phyloP scores from a whole-genome alignment of 805 yeast genomes.

The Lipomyces chichibuensis region DNA sequence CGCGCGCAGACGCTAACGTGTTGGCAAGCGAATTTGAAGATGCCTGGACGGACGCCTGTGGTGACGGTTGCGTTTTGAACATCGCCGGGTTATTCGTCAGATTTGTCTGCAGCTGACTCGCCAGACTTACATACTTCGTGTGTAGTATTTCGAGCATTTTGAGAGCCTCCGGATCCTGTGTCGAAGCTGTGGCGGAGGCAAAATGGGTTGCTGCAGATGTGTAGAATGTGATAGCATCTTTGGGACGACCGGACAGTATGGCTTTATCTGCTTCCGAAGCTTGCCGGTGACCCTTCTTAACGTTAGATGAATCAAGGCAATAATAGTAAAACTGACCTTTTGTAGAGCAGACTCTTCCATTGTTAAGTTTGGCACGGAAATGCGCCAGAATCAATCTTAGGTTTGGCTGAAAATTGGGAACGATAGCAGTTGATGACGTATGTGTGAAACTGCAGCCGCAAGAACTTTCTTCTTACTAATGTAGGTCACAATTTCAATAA shows the following conservation, averaged over 20 bases:
- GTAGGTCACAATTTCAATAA: not conserved
- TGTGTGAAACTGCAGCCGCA: not conserved
- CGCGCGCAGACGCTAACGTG: constrained; percentile 40
- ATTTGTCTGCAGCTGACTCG: constrained; percentile 23
- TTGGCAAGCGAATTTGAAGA: constrained; percentile 14
- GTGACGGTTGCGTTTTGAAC: constrained; percentile 12
- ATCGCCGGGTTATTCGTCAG: constrained; percentile 23
- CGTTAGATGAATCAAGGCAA: not conserved
- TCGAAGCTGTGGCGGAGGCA: constrained; percentile 17
- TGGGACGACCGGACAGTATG: constrained; percentile 29
- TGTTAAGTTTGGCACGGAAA: not conserved
- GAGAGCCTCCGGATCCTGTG: constrained; percentile 32
- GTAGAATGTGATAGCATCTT: constrained; percentile 34
- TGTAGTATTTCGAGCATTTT: constrained; percentile 25
- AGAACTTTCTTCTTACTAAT: not conserved
- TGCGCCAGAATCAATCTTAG: not conserved
- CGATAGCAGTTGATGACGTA: not conserved
- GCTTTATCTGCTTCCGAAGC: constrained; percentile 36
- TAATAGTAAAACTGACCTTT: not conserved
- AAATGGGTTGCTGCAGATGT: constrained; percentile 31
- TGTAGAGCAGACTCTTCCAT: not conserved
- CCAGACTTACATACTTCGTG: constrained; percentile 19
- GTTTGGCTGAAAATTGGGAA: not conserved
- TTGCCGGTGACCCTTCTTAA: constrained; percentile 31
- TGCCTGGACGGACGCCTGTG: constrained; percentile 4